These are phyloP conservation scores for Mycena chlorophos DNA, from an alignment of 768 basidiomycete genomes.

Conservation along the genomic window DNA sequence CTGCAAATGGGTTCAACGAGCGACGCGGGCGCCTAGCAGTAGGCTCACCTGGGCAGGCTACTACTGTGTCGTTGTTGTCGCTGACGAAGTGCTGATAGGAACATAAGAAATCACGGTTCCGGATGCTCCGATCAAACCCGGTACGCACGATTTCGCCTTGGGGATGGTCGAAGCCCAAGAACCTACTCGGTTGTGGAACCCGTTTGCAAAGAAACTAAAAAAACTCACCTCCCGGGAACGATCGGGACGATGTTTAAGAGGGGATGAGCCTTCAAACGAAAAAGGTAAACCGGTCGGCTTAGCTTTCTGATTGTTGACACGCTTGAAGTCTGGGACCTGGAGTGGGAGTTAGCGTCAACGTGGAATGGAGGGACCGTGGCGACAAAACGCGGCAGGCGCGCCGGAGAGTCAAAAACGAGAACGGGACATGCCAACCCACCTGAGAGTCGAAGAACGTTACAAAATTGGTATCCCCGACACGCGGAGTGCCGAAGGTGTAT, in stretches of 20 bases:
- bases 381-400: too few relatives aligned
- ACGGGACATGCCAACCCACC: slow-evolving; percentile 25
- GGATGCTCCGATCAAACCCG: slow-evolving; percentile 13
- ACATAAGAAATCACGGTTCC: neutral
- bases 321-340: slow-evolving; percentile 39
- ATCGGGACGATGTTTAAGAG: slow-evolving; percentile 51
- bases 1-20: slow-evolving; percentile 22
- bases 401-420: too few relatives aligned
- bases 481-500: slow-evolving; percentile 51
- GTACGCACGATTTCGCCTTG: slow-evolving; percentile 43
- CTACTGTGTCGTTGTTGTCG: slow-evolving; percentile 7
- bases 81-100: slow-evolving; percentile 14
- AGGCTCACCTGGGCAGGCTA: slow-evolving; percentile 40
- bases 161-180: slow-evolving; percentile 45
- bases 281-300: neutral
- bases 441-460: slow-evolving; percentile 51
- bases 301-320: slow-evolving; percentile 42
- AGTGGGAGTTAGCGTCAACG: neutral
- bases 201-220: slow-evolving; percentile 41
- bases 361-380: neutral
- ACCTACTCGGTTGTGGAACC: slow-evolving; percentile 29
- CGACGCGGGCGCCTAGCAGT: neutral
- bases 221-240: slow-evolving; percentile 51
- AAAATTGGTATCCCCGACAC: slow-evolving; percentile 53
- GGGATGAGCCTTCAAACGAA: neutral